phyloP scores from a whole-genome alignment of 192 early-diverging fungal genomes.

The Mortierella hygrophila region DNA sequence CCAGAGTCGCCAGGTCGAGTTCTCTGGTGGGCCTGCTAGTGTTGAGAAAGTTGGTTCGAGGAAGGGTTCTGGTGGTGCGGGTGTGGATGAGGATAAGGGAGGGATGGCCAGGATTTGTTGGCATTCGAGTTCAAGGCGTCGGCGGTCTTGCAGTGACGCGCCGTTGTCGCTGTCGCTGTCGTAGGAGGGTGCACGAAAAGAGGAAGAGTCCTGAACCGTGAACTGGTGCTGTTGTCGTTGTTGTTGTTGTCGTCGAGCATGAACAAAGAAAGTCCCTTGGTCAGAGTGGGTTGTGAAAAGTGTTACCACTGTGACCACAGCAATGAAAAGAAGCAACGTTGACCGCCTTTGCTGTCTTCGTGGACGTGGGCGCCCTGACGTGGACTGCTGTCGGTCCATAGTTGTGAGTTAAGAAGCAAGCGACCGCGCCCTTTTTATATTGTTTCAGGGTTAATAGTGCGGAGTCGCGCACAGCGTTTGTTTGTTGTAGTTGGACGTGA shows the following conservation, averaged over 20 bases:
- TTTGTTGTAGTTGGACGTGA: background rate
- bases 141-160: background rate
- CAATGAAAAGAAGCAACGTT: background rate
- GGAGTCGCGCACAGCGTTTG: background rate
- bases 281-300: too few species aligned
- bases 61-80: background rate
- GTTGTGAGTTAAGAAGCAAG: too few species aligned
- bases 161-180: background rate
- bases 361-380: background rate
- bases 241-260: background rate
- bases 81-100: background rate
- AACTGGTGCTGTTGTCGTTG: background rate
- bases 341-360: background rate
- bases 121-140: background rate
- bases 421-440: too few species aligned
- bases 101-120: background rate
- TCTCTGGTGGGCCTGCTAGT: background rate
- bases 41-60: background rate
- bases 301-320: background rate
- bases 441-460: background rate
- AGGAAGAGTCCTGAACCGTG: background rate
- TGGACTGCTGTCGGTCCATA: background rate
- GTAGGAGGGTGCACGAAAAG: background rate
- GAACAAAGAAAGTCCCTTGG: background rate
- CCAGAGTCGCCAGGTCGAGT: slow-evolving; percentile 34